phyloP scores from a whole-genome alignment of 108 stramenopile species.

The Stephanodiscus triporus region DNA sequence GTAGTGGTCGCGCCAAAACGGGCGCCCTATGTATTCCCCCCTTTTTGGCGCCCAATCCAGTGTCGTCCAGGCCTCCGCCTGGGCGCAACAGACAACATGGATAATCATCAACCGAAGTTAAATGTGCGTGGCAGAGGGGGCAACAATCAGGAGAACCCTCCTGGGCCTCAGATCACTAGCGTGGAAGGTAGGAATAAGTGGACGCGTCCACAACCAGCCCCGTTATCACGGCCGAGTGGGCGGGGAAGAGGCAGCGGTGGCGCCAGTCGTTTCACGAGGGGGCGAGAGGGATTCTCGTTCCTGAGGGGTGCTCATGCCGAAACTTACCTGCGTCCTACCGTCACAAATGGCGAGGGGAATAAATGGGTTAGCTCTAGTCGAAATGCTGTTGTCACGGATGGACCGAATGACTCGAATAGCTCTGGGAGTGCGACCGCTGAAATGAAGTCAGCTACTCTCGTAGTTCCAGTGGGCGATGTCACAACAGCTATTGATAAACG shows the following conservation, averaged over 20 bases:
- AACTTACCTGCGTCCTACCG: background rate
- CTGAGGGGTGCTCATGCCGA: background rate
- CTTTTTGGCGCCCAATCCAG: too few species aligned
- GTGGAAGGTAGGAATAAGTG: background rate
- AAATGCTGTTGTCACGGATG: background rate
- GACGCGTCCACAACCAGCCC: background rate
- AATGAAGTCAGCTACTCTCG: background rate
- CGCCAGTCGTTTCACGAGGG: background rate
- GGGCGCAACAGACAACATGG: too few species aligned
- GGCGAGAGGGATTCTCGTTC: background rate
- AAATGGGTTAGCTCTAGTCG: slow-evolving; percentile 35
- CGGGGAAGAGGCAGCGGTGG: slow-evolving; percentile 2
- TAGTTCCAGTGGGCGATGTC: background rate
- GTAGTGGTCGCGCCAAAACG: too few species aligned
- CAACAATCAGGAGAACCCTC: background rate
- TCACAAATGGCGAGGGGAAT: background rate
- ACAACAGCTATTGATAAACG: background rate
- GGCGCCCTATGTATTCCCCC: too few species aligned
- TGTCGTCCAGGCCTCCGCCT: too few species aligned
- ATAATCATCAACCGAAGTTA: background rate
- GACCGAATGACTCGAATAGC: background rate
- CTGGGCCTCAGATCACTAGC: background rate
- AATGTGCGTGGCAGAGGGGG: background rate
- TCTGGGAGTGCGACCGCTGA: background rate
- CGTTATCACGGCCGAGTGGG: background rate